These are phyloP conservation scores for Gossypium davidsonii DNA, from an alignment of 441 rosid genomes.

Conservation along the genomic window DNA sequence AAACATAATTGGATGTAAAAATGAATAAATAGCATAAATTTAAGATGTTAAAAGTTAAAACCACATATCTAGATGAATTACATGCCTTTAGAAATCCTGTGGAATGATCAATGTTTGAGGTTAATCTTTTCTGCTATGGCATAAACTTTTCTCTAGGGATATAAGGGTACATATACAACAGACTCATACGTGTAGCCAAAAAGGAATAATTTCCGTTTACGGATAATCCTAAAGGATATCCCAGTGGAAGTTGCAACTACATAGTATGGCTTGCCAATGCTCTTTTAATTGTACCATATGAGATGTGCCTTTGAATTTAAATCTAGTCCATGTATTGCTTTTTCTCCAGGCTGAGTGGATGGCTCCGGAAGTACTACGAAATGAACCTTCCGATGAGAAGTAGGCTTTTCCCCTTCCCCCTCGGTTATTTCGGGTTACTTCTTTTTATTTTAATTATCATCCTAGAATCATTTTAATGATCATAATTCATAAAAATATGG, in stretches of 20 bases:
- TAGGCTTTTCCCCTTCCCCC: slow-evolving; percentile 24
- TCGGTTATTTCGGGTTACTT: background rate
- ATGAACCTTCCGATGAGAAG: slow-evolving; percentile 95
- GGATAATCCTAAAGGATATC: background rate
- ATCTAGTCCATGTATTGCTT: slow-evolving; percentile 8
- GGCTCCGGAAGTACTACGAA: slow-evolving; percentile 98
- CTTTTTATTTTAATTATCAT: background rate
- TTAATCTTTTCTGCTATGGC: too few species aligned
- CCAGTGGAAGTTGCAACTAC: background rate
- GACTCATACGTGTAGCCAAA: too few species aligned
- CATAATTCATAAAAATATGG: background rate
- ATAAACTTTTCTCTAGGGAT: too few species aligned
- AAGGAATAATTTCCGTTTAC: background rate
- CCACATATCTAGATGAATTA: too few species aligned
- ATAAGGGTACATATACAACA: too few species aligned
- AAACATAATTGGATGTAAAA: too few species aligned
- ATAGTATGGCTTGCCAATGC: slow-evolving; percentile 16
- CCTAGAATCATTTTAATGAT: background rate
- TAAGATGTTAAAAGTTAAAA: too few species aligned
- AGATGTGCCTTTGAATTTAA: background rate
- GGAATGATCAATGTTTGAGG: too few species aligned
- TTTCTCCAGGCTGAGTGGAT: slow-evolving; percentile 93
- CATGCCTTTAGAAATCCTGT: too few species aligned
- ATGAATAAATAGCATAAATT: too few species aligned
- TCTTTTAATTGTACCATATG: background rate